phyloP scores from a whole-genome alignment of 2,329 filamentous ascomycete species.

The Corniculantispora saksenae region DNA sequence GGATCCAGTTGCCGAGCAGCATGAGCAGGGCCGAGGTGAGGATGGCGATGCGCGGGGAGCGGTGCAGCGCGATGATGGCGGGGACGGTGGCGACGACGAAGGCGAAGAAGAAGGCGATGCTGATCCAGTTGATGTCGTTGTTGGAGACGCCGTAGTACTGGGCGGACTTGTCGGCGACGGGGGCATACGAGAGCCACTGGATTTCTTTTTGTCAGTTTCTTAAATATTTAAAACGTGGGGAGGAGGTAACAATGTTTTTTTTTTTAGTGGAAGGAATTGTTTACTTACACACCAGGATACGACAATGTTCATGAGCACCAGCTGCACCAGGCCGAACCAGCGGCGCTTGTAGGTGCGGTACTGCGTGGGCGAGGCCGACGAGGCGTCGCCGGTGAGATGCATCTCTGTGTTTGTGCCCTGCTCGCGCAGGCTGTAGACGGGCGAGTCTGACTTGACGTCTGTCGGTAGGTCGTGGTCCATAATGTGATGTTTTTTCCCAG shows the following conservation, averaged over 20 bases:
- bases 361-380: conserved; percentile 32
- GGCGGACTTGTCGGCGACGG: conserved; percentile 73
- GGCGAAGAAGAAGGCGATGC: conserved; percentile 81
- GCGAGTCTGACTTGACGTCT: conserved; percentile 3
- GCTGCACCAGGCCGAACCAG: conserved; percentile 82
- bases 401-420: background rate
- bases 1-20: conserved; percentile 86
- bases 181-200: conserved; percentile 89
- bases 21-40: conserved; percentile 71
- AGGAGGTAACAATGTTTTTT: too few relatives aligned
- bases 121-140: conserved; percentile 87
- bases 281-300: conserved; percentile 92
- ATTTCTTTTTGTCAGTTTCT: background rate
- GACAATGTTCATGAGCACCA: conserved; percentile 87
- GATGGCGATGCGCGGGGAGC: conserved; percentile 77
- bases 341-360: conserved; percentile 72
- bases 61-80: conserved; percentile 76
- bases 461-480: background rate
- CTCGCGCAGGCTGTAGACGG: conserved; percentile 6
- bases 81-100: conserved; percentile 74
- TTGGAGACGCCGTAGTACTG: conserved; percentile 75
- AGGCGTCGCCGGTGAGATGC: background rate
- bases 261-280: too few relatives aligned
- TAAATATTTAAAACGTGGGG: too few relatives aligned
- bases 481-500: too few relatives aligned